Percentiles rank a stretch among this genome's conserved stretches.
These are phyloP conservation scores for Alternaria metachromatica DNA, from an alignment of 2,329 filamentous ascomycete genomes.

Conservation along the genomic window DNA sequence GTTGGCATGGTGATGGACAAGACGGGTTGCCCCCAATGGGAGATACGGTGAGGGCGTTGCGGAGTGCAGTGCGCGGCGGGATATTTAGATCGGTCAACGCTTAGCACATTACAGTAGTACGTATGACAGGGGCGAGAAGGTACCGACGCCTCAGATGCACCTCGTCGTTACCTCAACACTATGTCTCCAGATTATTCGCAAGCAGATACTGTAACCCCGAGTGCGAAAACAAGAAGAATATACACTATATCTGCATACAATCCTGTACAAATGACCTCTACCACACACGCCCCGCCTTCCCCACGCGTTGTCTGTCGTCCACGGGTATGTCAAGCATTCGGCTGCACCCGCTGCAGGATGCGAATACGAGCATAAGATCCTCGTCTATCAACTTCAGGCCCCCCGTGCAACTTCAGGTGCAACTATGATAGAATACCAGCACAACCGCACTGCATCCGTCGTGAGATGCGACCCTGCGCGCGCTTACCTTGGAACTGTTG, in stretches of 20 bases:
- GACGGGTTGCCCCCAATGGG: neutral
- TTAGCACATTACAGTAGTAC: neutral
- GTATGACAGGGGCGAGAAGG: neutral
- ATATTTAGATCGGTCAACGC: conserved; percentile 1
- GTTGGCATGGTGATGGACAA: neutral
- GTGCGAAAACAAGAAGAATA: neutral
- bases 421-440: neutral
- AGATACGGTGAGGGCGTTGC: conserved; percentile 8
- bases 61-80: conserved; percentile 3
- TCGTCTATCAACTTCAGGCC: neutral
- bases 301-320: neutral
- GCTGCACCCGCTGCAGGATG: neutral
- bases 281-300: neutral
- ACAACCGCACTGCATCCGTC: neutral
- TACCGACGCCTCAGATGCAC: neutral
- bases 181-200: neutral
- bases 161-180: neutral
- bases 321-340: neutral
- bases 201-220: too few species aligned
- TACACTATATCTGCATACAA: neutral
- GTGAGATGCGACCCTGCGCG: neutral
- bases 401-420: neutral
- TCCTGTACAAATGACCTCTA: neutral
- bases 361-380: neutral
- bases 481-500: conserved; percentile 4